phyloP scores from a whole-genome alignment of 495 filamentous ascomycete genomes.

The Neurospora tetraspora region DNA sequence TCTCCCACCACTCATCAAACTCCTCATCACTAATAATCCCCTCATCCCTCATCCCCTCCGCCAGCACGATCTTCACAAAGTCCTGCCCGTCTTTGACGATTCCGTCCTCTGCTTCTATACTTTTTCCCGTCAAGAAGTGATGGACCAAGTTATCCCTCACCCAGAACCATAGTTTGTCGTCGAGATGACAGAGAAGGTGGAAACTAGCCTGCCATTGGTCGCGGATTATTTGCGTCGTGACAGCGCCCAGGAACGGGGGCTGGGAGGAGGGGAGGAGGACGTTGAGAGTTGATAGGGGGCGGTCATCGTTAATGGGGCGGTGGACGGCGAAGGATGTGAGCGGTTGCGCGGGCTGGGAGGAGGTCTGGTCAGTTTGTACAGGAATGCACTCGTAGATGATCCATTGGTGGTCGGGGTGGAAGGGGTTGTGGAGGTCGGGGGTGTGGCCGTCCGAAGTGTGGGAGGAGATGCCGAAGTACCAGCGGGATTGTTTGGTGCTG shows the following conservation, averaged over 20 bases:
- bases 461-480: neutral
- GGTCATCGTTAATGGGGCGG: neutral
- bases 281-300: neutral
- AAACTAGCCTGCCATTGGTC: neutral
- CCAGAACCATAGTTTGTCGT: rapidly evolving
- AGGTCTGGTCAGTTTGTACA: neutral
- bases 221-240: neutral
- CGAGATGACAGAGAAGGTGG: neutral
- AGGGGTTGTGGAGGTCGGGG: neutral
- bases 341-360: neutral
- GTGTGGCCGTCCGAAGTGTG: neutral
- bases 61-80: neutral
- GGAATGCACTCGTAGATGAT: neutral
- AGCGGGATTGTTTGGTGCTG: neutral
- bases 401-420: neutral
- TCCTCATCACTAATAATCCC: neutral
- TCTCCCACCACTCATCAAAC: neutral
- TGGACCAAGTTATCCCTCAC: rapidly evolving
- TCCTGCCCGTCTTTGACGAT: neutral
- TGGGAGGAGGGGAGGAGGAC: neutral
- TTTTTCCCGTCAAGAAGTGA: neutral
- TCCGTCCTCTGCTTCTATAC: neutral
- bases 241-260: neutral
- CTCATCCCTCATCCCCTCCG: neutral
- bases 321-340: neutral